Percentiles rank a stretch among this genome's conserved stretches.
Conservation (phyloP, 2,329 filamentous ascomycete genomes). For the Aspergillus fructus region DNA sequence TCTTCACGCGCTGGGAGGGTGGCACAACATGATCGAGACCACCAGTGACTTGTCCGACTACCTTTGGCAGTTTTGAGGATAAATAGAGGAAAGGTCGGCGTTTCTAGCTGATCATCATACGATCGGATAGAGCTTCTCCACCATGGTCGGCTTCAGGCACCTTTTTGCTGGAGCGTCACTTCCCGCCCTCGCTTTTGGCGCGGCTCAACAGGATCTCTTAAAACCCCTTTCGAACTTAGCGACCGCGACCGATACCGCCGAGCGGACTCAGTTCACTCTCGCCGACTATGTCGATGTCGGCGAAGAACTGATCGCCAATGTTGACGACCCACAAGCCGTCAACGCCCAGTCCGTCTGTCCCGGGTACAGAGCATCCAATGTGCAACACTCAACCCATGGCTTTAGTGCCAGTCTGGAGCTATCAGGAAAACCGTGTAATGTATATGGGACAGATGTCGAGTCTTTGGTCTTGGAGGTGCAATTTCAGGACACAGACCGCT, state of each 20-base stretch:
- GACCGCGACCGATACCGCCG: constrained; percentile 19
- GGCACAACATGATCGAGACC: constrained; percentile 8
- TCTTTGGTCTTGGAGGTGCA: constrained; percentile 66
- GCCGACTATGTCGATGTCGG: constrained; percentile 49
- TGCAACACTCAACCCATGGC: constrained; percentile 47
- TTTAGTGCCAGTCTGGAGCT: constrained; percentile 54
- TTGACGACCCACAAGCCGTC: constrained; percentile 62
- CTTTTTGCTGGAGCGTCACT: constrained; percentile 27
- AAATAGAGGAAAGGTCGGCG: constrained; percentile 2
- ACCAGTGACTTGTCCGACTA: constrained; percentile 1
- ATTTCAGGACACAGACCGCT: constrained; percentile 63
- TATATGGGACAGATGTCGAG: constrained; percentile 74
- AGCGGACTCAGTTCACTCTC: constrained; percentile 45
- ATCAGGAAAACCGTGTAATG: constrained; percentile 63
- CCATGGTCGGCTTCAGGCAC: constrained; percentile 25
- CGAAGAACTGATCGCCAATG: constrained; percentile 58
- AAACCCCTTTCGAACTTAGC: neutral
- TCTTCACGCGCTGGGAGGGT: constrained; percentile 9
- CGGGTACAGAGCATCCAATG: constrained; percentile 56
- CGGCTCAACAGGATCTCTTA: constrained; percentile 16
- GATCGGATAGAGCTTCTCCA: constrained; percentile 5
- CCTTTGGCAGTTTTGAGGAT: neutral
- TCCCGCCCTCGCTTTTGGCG: constrained; percentile 24
- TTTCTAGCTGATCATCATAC: constrained; percentile 7
- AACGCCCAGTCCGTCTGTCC: constrained; percentile 64